Percentiles rank a stretch among this genome's conserved stretches.
Conservation (phyloP, 2,329 filamentous ascomycete species). For the Penicillium hordei region DNA sequence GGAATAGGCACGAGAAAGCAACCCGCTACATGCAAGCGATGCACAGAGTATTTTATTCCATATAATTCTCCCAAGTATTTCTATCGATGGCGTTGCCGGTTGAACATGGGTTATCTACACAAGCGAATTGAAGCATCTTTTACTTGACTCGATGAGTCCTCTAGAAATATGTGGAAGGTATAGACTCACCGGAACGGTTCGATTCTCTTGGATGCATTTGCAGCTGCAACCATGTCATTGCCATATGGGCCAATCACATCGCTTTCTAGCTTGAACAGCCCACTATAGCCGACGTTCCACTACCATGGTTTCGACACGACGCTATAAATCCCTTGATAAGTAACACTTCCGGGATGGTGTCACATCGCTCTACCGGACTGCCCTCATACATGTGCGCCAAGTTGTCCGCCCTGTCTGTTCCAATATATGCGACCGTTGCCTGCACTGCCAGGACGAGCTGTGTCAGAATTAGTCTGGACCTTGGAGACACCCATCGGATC, state of each 20-base stretch:
- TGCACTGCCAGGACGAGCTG: conserved; percentile 20
- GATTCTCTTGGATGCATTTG: neutral
- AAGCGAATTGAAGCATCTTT: conserved; percentile 6
- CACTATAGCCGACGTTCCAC: neutral
- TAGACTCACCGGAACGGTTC: neutral
- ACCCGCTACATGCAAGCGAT: neutral
- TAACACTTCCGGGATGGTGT: neutral
- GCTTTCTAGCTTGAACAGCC: neutral
- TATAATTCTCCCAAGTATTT: neutral
- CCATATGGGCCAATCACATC: neutral
- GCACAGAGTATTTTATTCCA: neutral
- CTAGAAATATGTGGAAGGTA: neutral
- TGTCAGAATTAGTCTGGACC: conserved; percentile 54
- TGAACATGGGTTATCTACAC: conserved; percentile 1
- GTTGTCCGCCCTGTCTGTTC: neutral
- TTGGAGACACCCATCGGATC: conserved; percentile 61
- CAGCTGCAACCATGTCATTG: neutral
- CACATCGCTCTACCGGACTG: neutral
- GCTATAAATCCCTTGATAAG: neutral
- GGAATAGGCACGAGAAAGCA: neutral
- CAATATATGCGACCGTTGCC: neutral
- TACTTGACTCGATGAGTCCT: neutral
- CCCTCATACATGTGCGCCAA: neutral
- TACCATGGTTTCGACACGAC: neutral
- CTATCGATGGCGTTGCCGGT: conserved; percentile 8